Conservation (phyloP, 352 stramenopile species). For the Globisporangium middletonii region DNA sequence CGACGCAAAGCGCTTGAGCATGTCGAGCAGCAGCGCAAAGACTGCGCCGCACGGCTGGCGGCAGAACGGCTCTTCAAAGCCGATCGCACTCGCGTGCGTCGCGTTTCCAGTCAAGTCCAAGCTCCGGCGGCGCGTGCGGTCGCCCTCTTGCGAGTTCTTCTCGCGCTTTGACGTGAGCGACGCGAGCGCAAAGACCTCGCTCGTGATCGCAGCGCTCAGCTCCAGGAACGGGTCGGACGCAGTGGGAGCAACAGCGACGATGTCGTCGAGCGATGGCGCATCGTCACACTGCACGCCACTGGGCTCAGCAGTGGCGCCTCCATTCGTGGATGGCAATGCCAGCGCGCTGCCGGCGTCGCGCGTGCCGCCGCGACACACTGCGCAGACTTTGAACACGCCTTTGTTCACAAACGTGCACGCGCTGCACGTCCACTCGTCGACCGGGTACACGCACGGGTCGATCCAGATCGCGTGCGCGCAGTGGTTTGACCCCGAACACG, state of each 20-base stretch:
- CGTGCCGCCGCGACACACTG: slow-evolving; percentile 33
- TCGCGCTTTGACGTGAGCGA: slow-evolving; percentile 6
- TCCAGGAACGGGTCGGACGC: slow-evolving; percentile 13
- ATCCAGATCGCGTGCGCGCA: slow-evolving; percentile 79
- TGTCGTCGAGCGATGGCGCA: no score
- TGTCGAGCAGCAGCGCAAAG: slow-evolving; percentile 38
- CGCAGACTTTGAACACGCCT: slow-evolving; percentile 37
- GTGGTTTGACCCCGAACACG: slow-evolving; percentile 69
- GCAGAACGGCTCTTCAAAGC: slow-evolving; percentile 77
- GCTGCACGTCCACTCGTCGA: slow-evolving; percentile 67
- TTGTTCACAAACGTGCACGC: slow-evolving; percentile 74
- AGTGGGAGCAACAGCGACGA: no score
- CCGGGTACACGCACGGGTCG: slow-evolving; percentile 55
- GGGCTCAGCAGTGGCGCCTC: background rate
- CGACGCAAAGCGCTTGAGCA: slow-evolving; percentile 39
- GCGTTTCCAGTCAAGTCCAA: background rate
- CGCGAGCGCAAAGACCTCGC: slow-evolving; percentile 10
- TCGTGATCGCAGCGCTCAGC: slow-evolving; percentile 16
- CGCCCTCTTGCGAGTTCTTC: background rate
- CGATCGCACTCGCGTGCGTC: slow-evolving; percentile 7
- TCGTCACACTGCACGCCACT: background rate
- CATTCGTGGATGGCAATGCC: background rate
- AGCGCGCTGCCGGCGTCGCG: slow-evolving; percentile 11
- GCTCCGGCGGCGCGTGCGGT: background rate
- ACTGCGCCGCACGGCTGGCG: slow-evolving; percentile 55